Evolutionary conservation across 345 rosid species (phyloP), one percentile per base, ranked within the genome.

Genomic region (Eutrema japonicum): DNA sequence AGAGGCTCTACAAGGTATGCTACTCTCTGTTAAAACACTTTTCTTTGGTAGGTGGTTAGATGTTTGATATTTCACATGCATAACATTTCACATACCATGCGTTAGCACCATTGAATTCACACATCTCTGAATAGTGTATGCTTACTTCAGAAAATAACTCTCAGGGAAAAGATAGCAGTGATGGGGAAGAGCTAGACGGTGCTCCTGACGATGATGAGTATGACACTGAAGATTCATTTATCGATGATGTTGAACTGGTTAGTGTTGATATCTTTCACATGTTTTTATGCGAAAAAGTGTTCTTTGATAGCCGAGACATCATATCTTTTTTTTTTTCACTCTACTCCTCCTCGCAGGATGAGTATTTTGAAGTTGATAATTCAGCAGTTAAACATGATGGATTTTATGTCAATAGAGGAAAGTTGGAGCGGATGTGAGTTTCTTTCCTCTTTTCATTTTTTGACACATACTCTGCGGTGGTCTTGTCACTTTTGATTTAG

Each of bases 141-240:
- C 77, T 72, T 40, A 78, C 65, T 35, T 40, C 30, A 55, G 60
- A 50, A 36, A 56, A 58, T 65, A 57, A 79, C 8, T 78, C 57
- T 42, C 87, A 94, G 98, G 96, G 97, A 68, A 91, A 88, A 71
- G 92, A 91, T 80, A 94, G 98, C 73, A 91, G 96, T 59, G 98
- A 94, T 48, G 98, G 90, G 47, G 98, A 88, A 81, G 96, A 87
- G 77, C 85, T 91, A 61, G 86, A 88, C 69, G 91, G 89, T 79
- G 78, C 83, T 57, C 97, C 98, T 3, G 96, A 91, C 70, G 98
- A 94, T 57, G 96, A 94, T 71, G 97, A 94, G 70, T 94, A 94
- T 78, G 98, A 94, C 77, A 89, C 98, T 9, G 98, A 86, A 77
- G 98, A 94, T 78, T 94, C 98, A 57, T 94, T 94, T 80, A 94